Conservation (phyloP, 306 rosid species). For the Gleditsia sinensis region DNA sequence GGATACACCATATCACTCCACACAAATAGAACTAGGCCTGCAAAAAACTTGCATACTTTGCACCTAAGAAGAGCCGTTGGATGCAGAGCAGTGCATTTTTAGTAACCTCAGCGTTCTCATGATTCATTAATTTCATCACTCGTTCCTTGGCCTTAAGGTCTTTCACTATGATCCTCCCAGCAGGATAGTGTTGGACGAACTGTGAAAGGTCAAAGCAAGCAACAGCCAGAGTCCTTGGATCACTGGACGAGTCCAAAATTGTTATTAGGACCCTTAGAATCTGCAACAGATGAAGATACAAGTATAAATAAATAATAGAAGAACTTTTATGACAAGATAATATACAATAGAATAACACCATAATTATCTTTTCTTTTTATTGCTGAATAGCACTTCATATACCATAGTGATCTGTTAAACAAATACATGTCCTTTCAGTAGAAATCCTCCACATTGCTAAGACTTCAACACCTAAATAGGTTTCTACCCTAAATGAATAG, state of each 20-base stretch:
- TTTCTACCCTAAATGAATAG: not conserved
- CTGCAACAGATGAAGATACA: slow-evolving; percentile 51
- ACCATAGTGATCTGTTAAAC: not conserved
- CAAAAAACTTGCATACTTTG: slow-evolving; percentile 96
- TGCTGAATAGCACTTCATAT: not conserved
- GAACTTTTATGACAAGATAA: not conserved
- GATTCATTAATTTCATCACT: slow-evolving; percentile 92
- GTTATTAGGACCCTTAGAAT: slow-evolving; percentile 88
- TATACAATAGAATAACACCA: slow-evolving; percentile 12
- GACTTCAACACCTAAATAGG: not conserved
- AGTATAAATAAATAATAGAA: slow-evolving; percentile 19
- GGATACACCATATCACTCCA: slow-evolving; percentile 19
- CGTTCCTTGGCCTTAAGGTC: slow-evolving; percentile 98
- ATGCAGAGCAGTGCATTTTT: slow-evolving; percentile 95
- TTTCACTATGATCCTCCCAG: slow-evolving; percentile 85
- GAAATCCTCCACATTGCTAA: not conserved
- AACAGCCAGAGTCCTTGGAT: slow-evolving; percentile 87
- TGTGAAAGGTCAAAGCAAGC: slow-evolving; percentile 94
- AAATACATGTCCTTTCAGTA: not conserved
- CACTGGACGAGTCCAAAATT: slow-evolving; percentile 79
- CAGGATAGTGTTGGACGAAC: slow-evolving; percentile 81
- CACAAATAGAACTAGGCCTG: slow-evolving; percentile 60
- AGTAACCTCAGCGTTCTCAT: slow-evolving; percentile 91
- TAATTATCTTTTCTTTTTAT: not conserved
- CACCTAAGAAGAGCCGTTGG: slow-evolving; percentile 93